A percentile compares a stretch with the other conserved stretches of the same genome.
Evolutionary conservation across 225 moss, liverwort and hornwort genomes (phyloP).

Genomic region (Sphagnum tenellum): DNA sequence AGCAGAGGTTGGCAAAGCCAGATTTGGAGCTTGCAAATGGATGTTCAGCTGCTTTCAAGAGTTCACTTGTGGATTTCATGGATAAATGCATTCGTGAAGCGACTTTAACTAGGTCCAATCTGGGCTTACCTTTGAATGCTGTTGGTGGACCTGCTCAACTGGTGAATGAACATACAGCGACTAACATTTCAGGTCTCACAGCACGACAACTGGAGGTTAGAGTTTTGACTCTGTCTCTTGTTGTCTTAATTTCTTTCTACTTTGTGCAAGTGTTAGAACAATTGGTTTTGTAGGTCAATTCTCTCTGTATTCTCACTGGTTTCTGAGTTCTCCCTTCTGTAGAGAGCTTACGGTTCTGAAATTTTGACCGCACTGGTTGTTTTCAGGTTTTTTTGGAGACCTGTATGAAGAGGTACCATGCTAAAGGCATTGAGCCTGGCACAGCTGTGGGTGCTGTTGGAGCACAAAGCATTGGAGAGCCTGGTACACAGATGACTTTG

Average conservation of each 20-base stretch:
- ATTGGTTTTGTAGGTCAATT: no score
- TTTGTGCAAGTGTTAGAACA: no score
- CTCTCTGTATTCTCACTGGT: no score
- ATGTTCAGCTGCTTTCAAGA: conserved; percentile 65
- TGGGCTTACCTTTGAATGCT: conserved; percentile 55
- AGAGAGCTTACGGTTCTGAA: no score
- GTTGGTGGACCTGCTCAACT: conserved; percentile 26
- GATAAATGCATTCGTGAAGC: conserved; percentile 33
- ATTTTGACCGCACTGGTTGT: background rate
- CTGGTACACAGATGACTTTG: conserved; percentile 98
- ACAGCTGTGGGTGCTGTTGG: conserved; percentile 96
- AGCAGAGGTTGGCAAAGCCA: conserved; percentile 54
- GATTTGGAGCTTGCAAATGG: conserved; percentile 56
- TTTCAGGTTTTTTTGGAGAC: conserved; percentile 85
- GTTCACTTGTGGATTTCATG: conserved; percentile 51
- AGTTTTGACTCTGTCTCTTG: background rate
- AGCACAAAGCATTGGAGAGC: conserved; percentile 99
- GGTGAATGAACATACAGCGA: conserved; percentile 52
- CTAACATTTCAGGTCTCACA: conserved; percentile 67
- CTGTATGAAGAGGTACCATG: conserved; percentile 70
- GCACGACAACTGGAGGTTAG: conserved; percentile 71
- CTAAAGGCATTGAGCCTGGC: conserved; percentile 88
- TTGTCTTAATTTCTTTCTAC: background rate
- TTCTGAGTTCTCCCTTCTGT: no score
- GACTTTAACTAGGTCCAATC: conserved; percentile 49